A percentile compares a stretch with the other conserved stretches of the same genome.
Evolutionary conservation across 306 rosid genomes (phyloP).

Genomic region (Cicer cuneatum): DNA sequence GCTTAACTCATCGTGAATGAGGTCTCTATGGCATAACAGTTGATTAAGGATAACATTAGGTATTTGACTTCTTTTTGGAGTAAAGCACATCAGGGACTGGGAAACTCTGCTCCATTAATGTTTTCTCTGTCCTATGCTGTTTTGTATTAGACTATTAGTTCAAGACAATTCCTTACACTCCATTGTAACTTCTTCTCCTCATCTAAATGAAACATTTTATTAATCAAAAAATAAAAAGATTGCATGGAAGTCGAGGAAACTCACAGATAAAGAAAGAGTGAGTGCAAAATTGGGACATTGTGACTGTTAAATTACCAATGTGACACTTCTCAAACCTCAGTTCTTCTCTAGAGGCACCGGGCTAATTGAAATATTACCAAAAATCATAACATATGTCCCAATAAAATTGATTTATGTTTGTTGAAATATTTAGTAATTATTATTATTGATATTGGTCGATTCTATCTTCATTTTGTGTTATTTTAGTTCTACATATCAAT

Average conservation of each 20-base stretch:
- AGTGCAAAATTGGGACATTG: background rate
- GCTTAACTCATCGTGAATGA: conserved; percentile 25
- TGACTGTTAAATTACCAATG: background rate
- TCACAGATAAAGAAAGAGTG: background rate
- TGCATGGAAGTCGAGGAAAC: conserved; percentile 11
- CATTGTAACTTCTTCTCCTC: conserved; percentile 19
- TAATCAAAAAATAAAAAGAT: background rate
- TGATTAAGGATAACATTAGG: background rate
- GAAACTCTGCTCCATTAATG: conserved; percentile 16
- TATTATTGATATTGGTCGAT: no score
- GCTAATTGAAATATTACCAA: conserved; percentile 8
- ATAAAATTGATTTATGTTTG: background rate
- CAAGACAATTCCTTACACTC: background rate
- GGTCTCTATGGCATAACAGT: conserved; percentile 11
- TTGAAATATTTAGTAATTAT: no score
- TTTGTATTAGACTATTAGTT: conserved; percentile 4
- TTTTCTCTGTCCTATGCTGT: conserved; percentile 4
- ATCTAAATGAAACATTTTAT: background rate
- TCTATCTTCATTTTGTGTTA: no score
- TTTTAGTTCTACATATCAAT: no score
- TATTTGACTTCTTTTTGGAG: conserved; percentile 10
- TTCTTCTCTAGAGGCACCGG: conserved; percentile 12
- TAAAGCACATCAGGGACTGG: background rate
- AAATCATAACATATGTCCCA: background rate
- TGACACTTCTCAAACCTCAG: conserved; percentile 30